These are phyloP conservation scores for Penicillium sp. DNA, from an alignment of 2,329 filamentous ascomycete species.

Conservation along the genomic window DNA sequence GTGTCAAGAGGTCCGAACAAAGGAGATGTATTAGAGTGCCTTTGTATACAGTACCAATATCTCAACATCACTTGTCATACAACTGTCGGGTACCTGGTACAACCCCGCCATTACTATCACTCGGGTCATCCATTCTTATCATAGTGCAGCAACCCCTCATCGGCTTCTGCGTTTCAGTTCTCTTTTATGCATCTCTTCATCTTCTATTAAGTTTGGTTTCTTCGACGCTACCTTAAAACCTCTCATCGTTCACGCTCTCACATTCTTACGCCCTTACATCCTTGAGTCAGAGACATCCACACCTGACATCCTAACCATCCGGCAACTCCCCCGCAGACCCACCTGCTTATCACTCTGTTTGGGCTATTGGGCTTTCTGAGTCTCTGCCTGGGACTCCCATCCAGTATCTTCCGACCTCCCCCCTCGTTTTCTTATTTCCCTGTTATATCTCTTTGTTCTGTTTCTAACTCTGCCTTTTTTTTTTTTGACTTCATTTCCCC, in stretches of 20 bases:
- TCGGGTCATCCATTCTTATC: conserved; percentile 13
- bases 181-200: background rate
- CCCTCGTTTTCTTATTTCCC: background rate
- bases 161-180: background rate
- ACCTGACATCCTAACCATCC: conserved; percentile 3
- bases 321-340: conserved; percentile 11
- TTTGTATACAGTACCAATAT: background rate
- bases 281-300: background rate
- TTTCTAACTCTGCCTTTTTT: conserved; percentile 6
- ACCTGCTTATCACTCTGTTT: conserved; percentile 13
- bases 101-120: conserved; percentile 9
- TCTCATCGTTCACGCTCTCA: background rate
- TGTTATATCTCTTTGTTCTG: background rate
- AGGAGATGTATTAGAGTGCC: background rate
- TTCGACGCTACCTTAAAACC: background rate
- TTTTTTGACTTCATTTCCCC: conserved; percentile 1
- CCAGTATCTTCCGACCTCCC: conserved; percentile 8
- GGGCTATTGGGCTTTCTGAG: conserved; percentile 3
- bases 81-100: conserved; percentile 4
- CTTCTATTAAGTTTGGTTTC: background rate
- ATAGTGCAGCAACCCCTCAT: background rate
- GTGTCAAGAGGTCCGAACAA: background rate
- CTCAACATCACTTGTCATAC: background rate
- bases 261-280: background rate
- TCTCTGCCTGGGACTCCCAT: conserved; percentile 6